phyloP scores from a whole-genome alignment of 106 monocot genomes.

The Phalaenopsis aphrodite region DNA sequence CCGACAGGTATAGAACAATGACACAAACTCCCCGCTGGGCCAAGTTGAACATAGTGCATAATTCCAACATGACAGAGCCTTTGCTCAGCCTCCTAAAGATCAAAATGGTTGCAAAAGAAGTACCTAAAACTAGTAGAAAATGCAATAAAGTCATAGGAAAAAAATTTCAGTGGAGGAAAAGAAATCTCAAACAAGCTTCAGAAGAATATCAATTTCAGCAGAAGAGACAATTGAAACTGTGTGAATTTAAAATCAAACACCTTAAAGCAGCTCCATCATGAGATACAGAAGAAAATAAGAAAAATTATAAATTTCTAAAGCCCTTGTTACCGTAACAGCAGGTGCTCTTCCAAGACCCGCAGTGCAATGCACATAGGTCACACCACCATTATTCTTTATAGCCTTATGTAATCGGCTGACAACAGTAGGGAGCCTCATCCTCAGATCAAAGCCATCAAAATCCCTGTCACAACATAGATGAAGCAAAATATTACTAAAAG shows the following conservation, averaged over 20 bases:
- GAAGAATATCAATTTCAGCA: neutral
- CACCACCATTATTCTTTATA: conserved; percentile 81
- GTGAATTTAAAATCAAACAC: neutral
- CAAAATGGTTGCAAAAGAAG: neutral
- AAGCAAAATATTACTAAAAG: neutral
- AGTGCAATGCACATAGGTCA: conserved; percentile 97
- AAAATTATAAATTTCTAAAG: neutral
- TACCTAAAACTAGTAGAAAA: neutral
- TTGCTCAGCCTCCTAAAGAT: neutral
- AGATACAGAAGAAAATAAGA: neutral
- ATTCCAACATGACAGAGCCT: neutral
- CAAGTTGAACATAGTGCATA: neutral
- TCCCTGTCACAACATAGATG: conserved; percentile 43
- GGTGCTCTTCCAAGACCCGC: conserved; percentile 99
- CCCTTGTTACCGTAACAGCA: conserved; percentile 56
- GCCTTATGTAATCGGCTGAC: conserved; percentile 69
- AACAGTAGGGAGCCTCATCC: conserved; percentile 91
- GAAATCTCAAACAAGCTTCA: neutral
- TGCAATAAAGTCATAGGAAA: neutral
- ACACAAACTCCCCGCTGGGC: neutral
- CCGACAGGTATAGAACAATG: neutral
- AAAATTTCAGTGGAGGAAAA: neutral
- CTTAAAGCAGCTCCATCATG: neutral
- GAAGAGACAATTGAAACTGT: neutral
- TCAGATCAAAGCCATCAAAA: conserved; percentile 99